phyloP scores from a whole-genome alignment of 805 yeast genomes.

The Kazachstania bromeliacearum region DNA sequence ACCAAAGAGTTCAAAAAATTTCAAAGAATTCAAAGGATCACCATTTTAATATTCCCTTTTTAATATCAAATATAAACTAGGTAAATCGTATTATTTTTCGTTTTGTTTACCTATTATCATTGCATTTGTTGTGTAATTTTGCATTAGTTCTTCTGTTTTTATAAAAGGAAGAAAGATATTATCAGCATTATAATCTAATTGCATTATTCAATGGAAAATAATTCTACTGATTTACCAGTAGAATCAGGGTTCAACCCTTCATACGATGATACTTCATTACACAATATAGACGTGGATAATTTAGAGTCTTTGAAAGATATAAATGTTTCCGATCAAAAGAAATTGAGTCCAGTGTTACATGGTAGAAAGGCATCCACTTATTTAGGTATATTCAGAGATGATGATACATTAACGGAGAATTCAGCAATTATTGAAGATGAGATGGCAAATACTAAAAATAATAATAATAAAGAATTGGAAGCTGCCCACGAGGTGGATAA shows the following conservation, averaged over 20 bases:
- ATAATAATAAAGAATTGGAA: neutral
- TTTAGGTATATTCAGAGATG: slow-evolving; percentile 28
- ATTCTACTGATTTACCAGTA: no score
- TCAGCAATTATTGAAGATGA: neutral
- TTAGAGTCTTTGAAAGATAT: slow-evolving; percentile 18
- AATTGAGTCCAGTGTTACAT: slow-evolving; percentile 17
- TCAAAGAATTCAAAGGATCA: no score
- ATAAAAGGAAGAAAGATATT: no score
- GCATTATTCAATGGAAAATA: no score
- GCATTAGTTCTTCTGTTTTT: no score
- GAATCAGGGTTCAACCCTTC: neutral
- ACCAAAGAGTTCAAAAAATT: no score
- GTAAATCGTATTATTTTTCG: no score
- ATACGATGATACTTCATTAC: neutral
- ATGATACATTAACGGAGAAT: slow-evolving; percentile 8
- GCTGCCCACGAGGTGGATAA: neutral
- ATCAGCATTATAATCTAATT: no score
- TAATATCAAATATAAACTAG: no score
- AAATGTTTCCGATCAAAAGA: slow-evolving; percentile 18
- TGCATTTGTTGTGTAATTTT: no score
- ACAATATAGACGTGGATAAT: neutral
- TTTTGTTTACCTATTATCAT: no score
- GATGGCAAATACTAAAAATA: neutral
- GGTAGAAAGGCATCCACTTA: slow-evolving; percentile 31
- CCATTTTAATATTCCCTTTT: no score